These are phyloP conservation scores for Hygrocybe coccinea DNA, from an alignment of 768 basidiomycete species.

Conservation along the genomic window DNA sequence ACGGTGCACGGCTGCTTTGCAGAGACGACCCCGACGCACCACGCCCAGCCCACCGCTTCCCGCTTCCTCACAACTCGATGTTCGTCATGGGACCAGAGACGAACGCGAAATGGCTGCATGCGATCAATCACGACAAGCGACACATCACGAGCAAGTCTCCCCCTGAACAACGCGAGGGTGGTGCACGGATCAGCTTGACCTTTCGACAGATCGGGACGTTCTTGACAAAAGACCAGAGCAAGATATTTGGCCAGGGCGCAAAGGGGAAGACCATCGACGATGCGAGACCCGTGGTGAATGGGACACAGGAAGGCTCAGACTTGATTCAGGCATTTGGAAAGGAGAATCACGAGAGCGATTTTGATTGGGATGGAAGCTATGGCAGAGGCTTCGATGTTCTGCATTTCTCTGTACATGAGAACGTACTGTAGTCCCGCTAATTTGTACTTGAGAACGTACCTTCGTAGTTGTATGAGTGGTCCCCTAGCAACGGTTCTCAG, in stretches of 20 bases:
- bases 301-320: constrained; percentile 42
- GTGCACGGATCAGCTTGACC: constrained; percentile 73
- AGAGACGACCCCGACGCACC: constrained; percentile 16
- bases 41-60: constrained; percentile 54
- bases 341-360: constrained; percentile 66
- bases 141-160: constrained; percentile 46
- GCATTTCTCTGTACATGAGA: constrained; percentile 1
- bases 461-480: not conserved
- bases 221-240: constrained; percentile 43
- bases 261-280: constrained; percentile 53
- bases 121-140: constrained; percentile 73
- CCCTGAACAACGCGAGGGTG: constrained; percentile 51
- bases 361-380: constrained; percentile 65
- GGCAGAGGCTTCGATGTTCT: constrained; percentile 63
- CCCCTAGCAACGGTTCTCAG: no score
- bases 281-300: constrained; percentile 51
- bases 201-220: constrained; percentile 79
- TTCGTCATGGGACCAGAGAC: constrained; percentile 74
- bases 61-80: constrained; percentile 77
- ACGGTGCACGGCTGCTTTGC: not conserved
- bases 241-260: constrained; percentile 73
- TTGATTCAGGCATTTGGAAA: constrained; percentile 64
- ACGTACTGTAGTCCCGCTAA: not conserved
- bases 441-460: not conserved
- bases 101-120: constrained; percentile 71